Conservation (phyloP, 2,329 filamentous ascomycete genomes). For the Nothophoma quercina region DNA sequence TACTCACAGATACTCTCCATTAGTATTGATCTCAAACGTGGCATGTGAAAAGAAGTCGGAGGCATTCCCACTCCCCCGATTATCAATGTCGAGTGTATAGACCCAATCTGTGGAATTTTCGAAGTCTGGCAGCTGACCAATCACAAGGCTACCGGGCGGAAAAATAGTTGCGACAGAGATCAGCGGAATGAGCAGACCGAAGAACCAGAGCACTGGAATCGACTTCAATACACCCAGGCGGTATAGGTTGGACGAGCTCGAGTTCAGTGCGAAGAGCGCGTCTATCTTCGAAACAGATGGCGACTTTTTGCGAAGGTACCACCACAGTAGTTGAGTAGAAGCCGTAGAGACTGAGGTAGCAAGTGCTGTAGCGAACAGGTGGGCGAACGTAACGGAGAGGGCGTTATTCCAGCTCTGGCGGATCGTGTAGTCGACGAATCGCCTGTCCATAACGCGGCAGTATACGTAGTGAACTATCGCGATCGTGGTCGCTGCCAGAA, state of each 20-base stretch:
- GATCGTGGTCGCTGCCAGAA: not conserved
- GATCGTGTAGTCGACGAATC: not conserved
- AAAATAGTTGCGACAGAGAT: constrained; percentile 1
- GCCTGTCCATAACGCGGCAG: not conserved
- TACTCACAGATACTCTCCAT: too few species aligned
- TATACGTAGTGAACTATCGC: not conserved
- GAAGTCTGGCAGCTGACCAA: constrained; percentile 15
- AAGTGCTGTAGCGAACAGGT: not conserved
- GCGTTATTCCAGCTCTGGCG: constrained; percentile 2
- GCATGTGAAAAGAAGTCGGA: too few species aligned
- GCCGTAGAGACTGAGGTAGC: not conserved
- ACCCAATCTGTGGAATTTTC: too few species aligned
- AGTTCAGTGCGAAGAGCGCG: not conserved
- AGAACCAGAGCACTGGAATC: not conserved
- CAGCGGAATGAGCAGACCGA: not conserved
- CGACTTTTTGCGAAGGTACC: not conserved
- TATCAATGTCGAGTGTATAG: too few species aligned
- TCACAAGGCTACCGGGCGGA: not conserved
- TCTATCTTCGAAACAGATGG: not conserved
- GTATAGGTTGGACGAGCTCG: not conserved
- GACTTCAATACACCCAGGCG: not conserved
- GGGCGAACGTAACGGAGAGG: not conserved
- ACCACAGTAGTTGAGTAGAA: constrained; percentile 2
- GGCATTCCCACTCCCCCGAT: too few species aligned
- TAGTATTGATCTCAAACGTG: too few species aligned